Conservation (phyloP, 2,329 filamentous ascomycete genomes). For the Neocatenulostroma microsporum region DNA sequence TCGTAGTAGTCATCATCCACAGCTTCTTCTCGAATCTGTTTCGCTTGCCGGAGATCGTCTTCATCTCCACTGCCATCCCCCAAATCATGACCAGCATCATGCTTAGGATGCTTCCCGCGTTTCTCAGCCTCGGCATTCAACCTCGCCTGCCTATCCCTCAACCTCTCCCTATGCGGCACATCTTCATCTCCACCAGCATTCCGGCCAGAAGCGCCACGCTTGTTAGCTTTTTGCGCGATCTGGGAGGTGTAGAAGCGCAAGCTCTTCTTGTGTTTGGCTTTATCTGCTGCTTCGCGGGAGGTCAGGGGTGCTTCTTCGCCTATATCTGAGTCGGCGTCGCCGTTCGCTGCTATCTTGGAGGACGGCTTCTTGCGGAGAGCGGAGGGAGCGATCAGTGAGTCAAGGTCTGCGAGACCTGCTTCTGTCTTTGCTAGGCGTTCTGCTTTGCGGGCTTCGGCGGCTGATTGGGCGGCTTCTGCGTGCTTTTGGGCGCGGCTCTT, state of each 20-base stretch:
- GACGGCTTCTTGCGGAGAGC: constrained; percentile 9
- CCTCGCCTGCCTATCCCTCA: constrained; percentile 76
- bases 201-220: constrained; percentile 63
- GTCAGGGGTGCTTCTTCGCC: constrained; percentile 81
- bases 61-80: constrained; percentile 60
- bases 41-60: constrained; percentile 50
- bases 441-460: constrained; percentile 46
- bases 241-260: constrained; percentile 98
- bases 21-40: constrained; percentile 39
- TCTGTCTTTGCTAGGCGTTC: constrained; percentile 52
- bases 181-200: constrained; percentile 73
- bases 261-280: constrained; percentile 81
- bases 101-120: constrained; percentile 63
- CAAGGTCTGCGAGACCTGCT: constrained; percentile 66
- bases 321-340: constrained; percentile 73
- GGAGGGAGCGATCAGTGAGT: constrained; percentile 48
- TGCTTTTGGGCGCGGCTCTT: constrained; percentile 44
- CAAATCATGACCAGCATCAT: constrained; percentile 55
- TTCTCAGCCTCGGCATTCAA: constrained; percentile 83
- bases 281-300: constrained; percentile 71
- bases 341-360: constrained; percentile 23
- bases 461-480: constrained; percentile 46
- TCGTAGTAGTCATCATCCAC: constrained; percentile 80
- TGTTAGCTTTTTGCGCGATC: constrained; percentile 89
- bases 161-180: constrained; percentile 79